Evolutionary conservation across 2,329 filamentous ascomycete genomes (phyloP).

Genomic region (Fusarium albosuccineum): DNA sequence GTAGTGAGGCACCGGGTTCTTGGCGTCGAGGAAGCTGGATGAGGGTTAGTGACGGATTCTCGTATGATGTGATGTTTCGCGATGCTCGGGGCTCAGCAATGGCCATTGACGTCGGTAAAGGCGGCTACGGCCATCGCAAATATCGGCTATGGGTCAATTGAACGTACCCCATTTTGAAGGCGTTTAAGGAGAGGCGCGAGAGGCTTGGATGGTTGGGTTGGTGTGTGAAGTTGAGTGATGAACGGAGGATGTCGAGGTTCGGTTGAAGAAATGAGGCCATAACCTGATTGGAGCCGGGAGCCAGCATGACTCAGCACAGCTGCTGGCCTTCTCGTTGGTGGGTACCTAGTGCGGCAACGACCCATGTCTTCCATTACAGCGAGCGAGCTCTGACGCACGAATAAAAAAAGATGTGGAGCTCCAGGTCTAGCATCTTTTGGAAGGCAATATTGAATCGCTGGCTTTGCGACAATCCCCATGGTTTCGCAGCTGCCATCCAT

Average conservation of each 20-base stretch:
- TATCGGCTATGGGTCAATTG: constrained; percentile 38
- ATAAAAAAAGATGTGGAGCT: constrained; percentile 30
- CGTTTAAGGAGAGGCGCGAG: constrained; percentile 42
- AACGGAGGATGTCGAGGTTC: constrained; percentile 47
- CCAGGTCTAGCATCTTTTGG: constrained; percentile 9
- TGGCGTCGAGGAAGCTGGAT: constrained; percentile 73
- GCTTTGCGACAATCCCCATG: constrained; percentile 11
- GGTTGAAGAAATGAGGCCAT: constrained; percentile 57
- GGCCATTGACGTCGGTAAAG: constrained; percentile 45
- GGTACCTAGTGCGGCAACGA: constrained; percentile 33
- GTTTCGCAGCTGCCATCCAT: constrained; percentile 1
- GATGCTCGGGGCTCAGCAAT: constrained; percentile 21
- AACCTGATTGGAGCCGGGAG: constrained; percentile 50
- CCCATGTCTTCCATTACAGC: constrained; percentile 15
- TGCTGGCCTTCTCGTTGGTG: constrained; percentile 39
- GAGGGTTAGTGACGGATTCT: constrained; percentile 47
- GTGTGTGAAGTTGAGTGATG: constrained; percentile 44
- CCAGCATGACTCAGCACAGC: constrained; percentile 53
- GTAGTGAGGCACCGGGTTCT: constrained; percentile 81
- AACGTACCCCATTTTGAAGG: constrained; percentile 58
- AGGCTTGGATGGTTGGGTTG: constrained; percentile 40
- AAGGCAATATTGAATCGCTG: constrained; percentile 1
- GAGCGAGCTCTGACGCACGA: constrained; percentile 20
- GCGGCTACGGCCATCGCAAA: constrained; percentile 21
- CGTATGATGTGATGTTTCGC: constrained; percentile 44